phyloP scores from a whole-genome alignment of 768 basidiomycete species.

The Leccinum subgranulosum region DNA sequence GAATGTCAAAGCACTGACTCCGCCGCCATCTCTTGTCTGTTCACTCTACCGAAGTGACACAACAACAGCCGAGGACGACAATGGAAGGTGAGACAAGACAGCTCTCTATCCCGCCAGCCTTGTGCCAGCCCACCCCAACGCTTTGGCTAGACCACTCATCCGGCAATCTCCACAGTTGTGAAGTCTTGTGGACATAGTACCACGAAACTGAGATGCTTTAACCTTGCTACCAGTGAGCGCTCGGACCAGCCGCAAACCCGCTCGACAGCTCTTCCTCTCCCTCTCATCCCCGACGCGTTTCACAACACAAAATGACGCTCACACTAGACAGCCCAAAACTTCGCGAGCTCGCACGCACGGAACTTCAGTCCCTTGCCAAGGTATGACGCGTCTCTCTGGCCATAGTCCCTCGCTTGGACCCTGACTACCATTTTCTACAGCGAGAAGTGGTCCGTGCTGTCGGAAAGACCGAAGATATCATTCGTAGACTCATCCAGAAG shows the following conservation, averaged over 20 bases:
- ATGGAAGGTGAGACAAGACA: neutral
- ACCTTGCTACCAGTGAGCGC: too few relatives aligned
- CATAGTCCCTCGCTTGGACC: neutral
- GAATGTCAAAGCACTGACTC: conserved; percentile 14
- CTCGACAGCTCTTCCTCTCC: neutral
- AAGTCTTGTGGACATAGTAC: too few relatives aligned
- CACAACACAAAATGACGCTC: neutral
- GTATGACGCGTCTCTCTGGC: conserved; percentile 1
- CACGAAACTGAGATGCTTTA: too few relatives aligned
- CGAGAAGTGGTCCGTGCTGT: conserved; percentile 24
- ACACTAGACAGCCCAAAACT: conserved; percentile 19
- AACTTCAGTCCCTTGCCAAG: conserved; percentile 28
- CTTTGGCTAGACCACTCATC: neutral
- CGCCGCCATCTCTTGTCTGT: neutral
- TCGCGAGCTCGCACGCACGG: conserved; percentile 15
- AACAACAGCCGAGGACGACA: neutral
- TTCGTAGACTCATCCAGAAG: conserved; percentile 23
- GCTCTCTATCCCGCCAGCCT: too few relatives aligned
- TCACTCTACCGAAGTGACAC: neutral
- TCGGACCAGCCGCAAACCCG: neutral
- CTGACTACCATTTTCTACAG: conserved; percentile 10
- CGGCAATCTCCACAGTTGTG: too few relatives aligned
- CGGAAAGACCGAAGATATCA: conserved; percentile 28
- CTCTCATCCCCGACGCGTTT: neutral
- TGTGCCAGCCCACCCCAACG: neutral